Evolutionary conservation across 768 basidiomycete species (phyloP), one percentile per base, ranked within the genome.

Genomic region (Podaxis sp.): DNA sequence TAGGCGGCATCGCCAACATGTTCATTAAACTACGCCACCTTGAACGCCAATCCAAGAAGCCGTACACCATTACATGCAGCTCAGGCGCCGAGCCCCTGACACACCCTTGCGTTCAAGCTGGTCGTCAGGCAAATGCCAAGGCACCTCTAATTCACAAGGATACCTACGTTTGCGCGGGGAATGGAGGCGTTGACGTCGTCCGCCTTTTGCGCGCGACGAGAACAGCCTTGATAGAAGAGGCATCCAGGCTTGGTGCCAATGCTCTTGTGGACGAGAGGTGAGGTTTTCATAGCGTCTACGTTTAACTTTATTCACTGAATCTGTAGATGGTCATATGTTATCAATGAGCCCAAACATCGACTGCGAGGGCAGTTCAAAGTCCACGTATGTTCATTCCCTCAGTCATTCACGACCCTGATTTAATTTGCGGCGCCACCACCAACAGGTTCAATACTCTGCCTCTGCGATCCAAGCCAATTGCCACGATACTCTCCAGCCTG

Each of bases 221-320:
- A 52, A 72, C 75, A 2, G 73, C 75, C 46, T 70, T 90, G 60
- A 68, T 87, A 56, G 81, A 85, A 63, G 76, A 78, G 59, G 84
- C 84, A 15, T 74, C 77, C 57, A 66, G 69, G 8, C 65, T 82
- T 20, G 87, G 84, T 15, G 86, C 81, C 3, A 87, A 86, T 67
- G 84, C 83, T 1, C 78, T 92, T 58, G 81, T 87, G 2, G 84
- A 91, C 46, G 90, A 92, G 70, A 78, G 82, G 90, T 91, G 69
- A 51, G 89, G 33, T 12, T 13, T 7, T 17, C 7, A 26, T 84
- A 1, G 37, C 33, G 50, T 36, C 56, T 56, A 24, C 22, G 1
- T 50, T 37, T 62, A 56, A 48, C 46, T 40, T 54, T 33, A 40
- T 36, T n/a, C 33, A 26, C 20, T 38, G n/a, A n/a, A n/a, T 60